Percentiles rank a stretch among this genome's conserved stretches.
Conservation (phyloP, 2,329 filamentous ascomycete species). For the Sporothrix inflata region DNA sequence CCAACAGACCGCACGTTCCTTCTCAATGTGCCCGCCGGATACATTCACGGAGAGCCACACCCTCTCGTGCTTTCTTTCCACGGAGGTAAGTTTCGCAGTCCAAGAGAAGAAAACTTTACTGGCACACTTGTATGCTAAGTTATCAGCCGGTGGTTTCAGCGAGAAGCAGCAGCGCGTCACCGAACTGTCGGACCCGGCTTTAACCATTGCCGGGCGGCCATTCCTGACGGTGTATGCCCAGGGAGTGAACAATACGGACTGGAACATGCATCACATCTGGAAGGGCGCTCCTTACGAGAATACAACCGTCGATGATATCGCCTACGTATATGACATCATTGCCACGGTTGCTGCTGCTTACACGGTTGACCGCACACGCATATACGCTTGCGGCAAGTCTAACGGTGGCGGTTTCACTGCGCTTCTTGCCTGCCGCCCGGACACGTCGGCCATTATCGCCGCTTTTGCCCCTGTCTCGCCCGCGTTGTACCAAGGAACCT, state of each 20-base stretch:
- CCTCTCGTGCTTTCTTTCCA: slow-evolving; percentile 30
- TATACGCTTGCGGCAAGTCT: slow-evolving; percentile 31
- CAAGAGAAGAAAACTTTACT: neutral
- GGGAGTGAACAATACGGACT: slow-evolving; percentile 29
- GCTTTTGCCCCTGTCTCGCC: slow-evolving; percentile 30
- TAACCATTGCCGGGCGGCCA: slow-evolving; percentile 25
- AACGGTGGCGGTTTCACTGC: slow-evolving; percentile 30
- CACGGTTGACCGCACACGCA: slow-evolving; percentile 27
- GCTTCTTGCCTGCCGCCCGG: slow-evolving; percentile 28
- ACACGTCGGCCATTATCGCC: slow-evolving; percentile 29
- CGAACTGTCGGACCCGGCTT: slow-evolving; percentile 24
- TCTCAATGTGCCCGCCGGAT: slow-evolving; percentile 26
- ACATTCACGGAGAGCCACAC: slow-evolving; percentile 8
- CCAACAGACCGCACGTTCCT: slow-evolving; percentile 26
- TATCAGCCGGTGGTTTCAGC: slow-evolving; percentile 26
- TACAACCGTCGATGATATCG: slow-evolving; percentile 29
- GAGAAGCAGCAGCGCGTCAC: slow-evolving; percentile 29
- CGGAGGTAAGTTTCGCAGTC: slow-evolving; percentile 13
- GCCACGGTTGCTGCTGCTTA: slow-evolving; percentile 15
- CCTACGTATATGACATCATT: slow-evolving; percentile 27
- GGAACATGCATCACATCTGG: slow-evolving; percentile 29
- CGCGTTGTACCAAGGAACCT: slow-evolving; percentile 30
- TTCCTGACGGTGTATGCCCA: slow-evolving; percentile 30
- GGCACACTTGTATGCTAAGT: neutral
- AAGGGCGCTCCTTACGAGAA: slow-evolving; percentile 31